phyloP scores from a whole-genome alignment of 2,329 filamentous ascomycete genomes.

The Ophiosphaerella herpotricha region DNA sequence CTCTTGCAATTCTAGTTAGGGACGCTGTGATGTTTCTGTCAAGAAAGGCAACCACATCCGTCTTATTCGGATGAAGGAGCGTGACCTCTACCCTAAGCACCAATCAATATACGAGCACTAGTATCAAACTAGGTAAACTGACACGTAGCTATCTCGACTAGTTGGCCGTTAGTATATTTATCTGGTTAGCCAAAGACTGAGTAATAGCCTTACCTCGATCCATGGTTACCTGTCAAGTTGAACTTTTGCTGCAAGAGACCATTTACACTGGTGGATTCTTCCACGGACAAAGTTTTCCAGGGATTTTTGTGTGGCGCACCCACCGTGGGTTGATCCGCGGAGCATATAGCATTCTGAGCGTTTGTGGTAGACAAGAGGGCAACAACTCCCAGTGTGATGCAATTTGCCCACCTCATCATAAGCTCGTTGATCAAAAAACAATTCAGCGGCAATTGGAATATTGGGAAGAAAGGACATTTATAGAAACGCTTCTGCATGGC shows the following conservation, averaged over 20 bases:
- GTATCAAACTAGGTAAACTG: background rate
- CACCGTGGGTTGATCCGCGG: slow-evolving; percentile 9
- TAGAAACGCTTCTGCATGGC: too few relatives aligned
- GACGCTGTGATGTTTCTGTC: slow-evolving; percentile 14
- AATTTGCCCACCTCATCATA: too few relatives aligned
- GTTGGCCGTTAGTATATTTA: background rate
- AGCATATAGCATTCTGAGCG: slow-evolving; percentile 5
- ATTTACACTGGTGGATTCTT: slow-evolving; percentile 14
- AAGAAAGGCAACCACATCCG: slow-evolving; percentile 21
- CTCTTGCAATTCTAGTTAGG: slow-evolving; percentile 21
- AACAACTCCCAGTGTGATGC: too few relatives aligned
- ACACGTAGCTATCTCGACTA: slow-evolving; percentile 18
- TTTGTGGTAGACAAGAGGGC: background rate
- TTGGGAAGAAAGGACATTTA: too few relatives aligned
- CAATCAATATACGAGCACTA: background rate
- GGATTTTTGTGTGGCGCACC: slow-evolving; percentile 14
- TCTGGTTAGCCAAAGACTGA: background rate
- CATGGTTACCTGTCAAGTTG: slow-evolving; percentile 12
- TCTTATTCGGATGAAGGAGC: slow-evolving; percentile 27
- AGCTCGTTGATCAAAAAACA: too few relatives aligned
- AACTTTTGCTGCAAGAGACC: slow-evolving; percentile 9
- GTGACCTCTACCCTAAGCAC: slow-evolving; percentile 9
- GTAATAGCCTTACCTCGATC: slow-evolving; percentile 6
- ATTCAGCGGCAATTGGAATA: too few relatives aligned
- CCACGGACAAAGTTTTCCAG: slow-evolving; percentile 15